A percentile compares a stretch with the other conserved stretches of the same genome.
Conservation (phyloP, 2,329 filamentous ascomycete species). For the Botrytis galanthina region DNA sequence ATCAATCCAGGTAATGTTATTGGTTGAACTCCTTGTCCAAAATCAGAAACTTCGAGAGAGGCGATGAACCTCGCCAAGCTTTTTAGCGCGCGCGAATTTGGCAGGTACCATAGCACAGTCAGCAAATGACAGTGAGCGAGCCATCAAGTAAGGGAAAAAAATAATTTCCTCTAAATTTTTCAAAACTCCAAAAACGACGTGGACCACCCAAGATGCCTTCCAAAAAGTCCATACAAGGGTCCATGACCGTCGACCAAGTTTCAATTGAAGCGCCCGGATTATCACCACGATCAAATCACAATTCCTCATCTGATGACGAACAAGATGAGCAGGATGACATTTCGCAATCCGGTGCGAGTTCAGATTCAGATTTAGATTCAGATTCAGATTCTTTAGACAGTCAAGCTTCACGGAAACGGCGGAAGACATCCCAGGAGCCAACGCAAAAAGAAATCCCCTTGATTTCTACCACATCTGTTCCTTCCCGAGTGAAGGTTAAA, state of each 20-base stretch:
- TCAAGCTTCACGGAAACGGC: conserved; percentile 36
- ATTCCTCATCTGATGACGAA: conserved; percentile 17
- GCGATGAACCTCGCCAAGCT: background rate
- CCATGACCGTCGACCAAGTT: conserved; percentile 10
- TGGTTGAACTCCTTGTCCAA: conserved; percentile 1
- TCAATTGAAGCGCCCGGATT: conserved; percentile 14
- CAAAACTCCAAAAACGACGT: background rate
- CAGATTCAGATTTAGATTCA: background rate
- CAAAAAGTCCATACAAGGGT: background rate
- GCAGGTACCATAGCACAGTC: conserved; percentile 10
- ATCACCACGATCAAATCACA: conserved; percentile 10
- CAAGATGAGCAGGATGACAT: background rate
- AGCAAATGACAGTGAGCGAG: conserved; percentile 12
- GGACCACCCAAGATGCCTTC: conserved; percentile 5
- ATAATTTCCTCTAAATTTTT: background rate
- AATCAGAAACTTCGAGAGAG: background rate
- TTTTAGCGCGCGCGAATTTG: conserved; percentile 16
- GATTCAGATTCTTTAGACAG: conserved; percentile 39
- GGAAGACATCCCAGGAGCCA: conserved; percentile 30
- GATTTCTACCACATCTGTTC: conserved; percentile 29
- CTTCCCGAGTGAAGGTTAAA: conserved; percentile 35
- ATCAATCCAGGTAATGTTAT: background rate
- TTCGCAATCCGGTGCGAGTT: background rate
- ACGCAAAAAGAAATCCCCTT: conserved; percentile 26
- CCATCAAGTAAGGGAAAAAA: conserved; percentile 5